phyloP scores from a whole-genome alignment of 192 early-diverging fungal species.

The Coemansia sp. region DNA sequence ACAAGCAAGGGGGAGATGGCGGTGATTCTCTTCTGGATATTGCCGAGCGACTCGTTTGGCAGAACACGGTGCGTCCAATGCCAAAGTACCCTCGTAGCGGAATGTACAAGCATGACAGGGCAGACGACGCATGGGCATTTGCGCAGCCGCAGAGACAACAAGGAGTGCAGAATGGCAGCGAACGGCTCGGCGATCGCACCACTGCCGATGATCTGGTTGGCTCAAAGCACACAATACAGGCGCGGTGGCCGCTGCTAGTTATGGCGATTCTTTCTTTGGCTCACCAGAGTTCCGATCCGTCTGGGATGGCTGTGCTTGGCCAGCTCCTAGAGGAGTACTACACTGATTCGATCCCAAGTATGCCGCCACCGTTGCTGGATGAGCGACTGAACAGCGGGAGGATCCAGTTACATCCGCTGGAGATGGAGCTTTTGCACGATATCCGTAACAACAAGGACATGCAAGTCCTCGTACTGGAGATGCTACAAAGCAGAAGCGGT shows the following conservation, averaged over 20 bases:
- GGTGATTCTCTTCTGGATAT: slow-evolving; percentile 2
- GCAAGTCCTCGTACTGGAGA: slow-evolving; percentile 17
- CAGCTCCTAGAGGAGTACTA: slow-evolving; percentile 45
- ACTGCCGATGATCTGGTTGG: not conserved
- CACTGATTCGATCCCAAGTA: slow-evolving; percentile 31
- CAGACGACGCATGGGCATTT: slow-evolving; percentile 42
- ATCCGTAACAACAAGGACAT: slow-evolving; percentile 31
- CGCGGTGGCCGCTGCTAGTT: slow-evolving; percentile 19
- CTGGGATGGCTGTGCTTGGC: slow-evolving; percentile 16
- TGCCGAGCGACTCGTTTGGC: slow-evolving; percentile 43
- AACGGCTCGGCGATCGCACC: not conserved
- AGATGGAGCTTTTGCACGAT: slow-evolving; percentile 50
- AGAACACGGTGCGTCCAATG: slow-evolving; percentile 44
- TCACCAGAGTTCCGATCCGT: not conserved
- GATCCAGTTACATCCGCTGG: slow-evolving; percentile 25
- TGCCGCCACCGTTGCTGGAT: slow-evolving; percentile 36
- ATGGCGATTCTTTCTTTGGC: slow-evolving; percentile 20
- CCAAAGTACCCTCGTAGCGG: slow-evolving; percentile 46
- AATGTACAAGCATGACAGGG: slow-evolving; percentile 24
- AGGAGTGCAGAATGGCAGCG: not conserved
- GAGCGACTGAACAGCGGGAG: slow-evolving; percentile 20
- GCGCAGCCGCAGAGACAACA: slow-evolving; percentile 7
- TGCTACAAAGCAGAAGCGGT: slow-evolving; percentile 11
- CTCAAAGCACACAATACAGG: not conserved
- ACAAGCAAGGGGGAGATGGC: not conserved